These are phyloP conservation scores for Neurospora tetraspora DNA, from an alignment of 495 filamentous ascomycete genomes.

Conservation along the genomic window DNA sequence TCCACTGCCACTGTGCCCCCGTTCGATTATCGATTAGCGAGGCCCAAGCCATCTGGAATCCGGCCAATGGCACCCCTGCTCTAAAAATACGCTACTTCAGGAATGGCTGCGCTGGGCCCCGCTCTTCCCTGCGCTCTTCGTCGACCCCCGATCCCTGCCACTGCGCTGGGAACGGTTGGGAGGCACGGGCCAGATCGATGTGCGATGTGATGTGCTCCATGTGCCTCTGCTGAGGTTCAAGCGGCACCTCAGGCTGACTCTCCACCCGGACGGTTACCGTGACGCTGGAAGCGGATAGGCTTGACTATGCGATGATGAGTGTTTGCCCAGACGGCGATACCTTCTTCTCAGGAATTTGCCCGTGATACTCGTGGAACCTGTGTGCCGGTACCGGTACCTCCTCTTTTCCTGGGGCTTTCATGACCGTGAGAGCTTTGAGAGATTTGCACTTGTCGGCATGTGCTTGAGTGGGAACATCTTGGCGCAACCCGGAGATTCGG, in stretches of 20 bases:
- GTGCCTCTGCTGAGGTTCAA: neutral
- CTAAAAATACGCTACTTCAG: neutral
- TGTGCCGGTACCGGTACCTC: neutral
- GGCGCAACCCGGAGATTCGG: constrained; percentile 9
- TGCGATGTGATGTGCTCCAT: neutral
- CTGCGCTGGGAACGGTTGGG: constrained; percentile 11
- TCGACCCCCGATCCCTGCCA: neutral
- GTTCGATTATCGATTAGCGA: constrained; percentile 26
- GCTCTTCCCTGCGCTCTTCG: neutral
- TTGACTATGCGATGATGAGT: neutral
- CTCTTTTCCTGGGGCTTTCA: neutral
- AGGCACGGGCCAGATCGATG: constrained; percentile 2
- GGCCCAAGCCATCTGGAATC: neutral
- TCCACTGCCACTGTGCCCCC: constrained; percentile 12
- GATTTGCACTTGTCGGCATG: neutral
- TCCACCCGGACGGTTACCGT: neutral
- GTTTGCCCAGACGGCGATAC: neutral
- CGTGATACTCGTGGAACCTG: neutral
- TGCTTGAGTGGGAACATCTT: neutral
- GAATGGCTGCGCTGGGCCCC: neutral
- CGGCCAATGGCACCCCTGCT: constrained; percentile 1
- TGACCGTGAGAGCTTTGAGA: neutral
- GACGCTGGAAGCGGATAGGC: neutral
- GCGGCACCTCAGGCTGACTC: neutral
- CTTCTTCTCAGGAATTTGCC: neutral